These are phyloP conservation scores for Monosporozyma aquatica DNA, from an alignment of 805 yeast species.

Conservation along the genomic window DNA sequence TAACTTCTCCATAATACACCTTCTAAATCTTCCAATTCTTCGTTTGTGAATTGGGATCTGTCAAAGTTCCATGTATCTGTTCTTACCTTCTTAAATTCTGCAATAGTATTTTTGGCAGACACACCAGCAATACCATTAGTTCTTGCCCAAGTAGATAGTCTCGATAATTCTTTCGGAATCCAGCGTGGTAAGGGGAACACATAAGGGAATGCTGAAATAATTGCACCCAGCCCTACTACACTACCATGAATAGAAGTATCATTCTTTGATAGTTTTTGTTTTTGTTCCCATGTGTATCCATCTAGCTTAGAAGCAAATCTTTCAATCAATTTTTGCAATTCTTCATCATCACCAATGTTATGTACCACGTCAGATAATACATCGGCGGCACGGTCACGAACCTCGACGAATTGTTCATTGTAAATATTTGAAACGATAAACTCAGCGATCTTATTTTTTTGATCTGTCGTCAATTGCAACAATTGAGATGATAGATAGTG, in stretches of 20 bases:
- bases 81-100: conserved; percentile 82
- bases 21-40: conserved; percentile 82
- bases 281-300: conserved; percentile 24
- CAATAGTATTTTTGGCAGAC: conserved; percentile 70
- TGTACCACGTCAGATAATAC: conserved; percentile 80
- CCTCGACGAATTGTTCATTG: conserved; percentile 58
- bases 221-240: conserved; percentile 78
- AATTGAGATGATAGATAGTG: conserved; percentile 64
- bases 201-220: conserved; percentile 85
- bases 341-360: conserved; percentile 39
- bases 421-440: conserved; percentile 43
- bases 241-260: conserved; percentile 65
- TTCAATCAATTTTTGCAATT: conserved; percentile 33
- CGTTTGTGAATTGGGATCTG: conserved; percentile 61
- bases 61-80: conserved; percentile 97
- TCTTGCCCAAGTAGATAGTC: conserved; percentile 63
- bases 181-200: conserved; percentile 84
- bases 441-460: conserved; percentile 42
- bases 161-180: conserved; percentile 68
- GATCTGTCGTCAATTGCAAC: conserved; percentile 40
- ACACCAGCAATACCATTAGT: conserved; percentile 76
- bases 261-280: conserved; percentile 33
- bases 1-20: conserved; percentile 93
- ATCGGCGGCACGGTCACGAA: conserved; percentile 63
- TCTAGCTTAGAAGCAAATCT: conserved; percentile 32